Conservation (phyloP, 257 asterid genomes). For the Osmanthus fragrans region DNA sequence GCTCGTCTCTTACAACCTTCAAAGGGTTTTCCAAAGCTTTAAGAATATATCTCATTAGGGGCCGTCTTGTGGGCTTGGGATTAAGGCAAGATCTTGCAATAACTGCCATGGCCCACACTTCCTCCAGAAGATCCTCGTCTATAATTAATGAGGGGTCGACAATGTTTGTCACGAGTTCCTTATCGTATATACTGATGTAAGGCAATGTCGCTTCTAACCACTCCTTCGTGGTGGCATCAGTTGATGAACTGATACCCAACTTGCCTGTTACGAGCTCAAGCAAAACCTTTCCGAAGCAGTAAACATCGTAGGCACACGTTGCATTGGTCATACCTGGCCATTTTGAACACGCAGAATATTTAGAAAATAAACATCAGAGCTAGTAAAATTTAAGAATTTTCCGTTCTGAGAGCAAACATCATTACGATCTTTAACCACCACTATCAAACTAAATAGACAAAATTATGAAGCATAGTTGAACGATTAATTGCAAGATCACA, state of each 20-base stretch:
- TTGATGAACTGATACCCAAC: slow-evolving; percentile 48
- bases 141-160: slow-evolving; percentile 50
- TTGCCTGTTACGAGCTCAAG: slow-evolving; percentile 67
- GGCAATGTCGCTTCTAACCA: slow-evolving; percentile 43
- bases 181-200: slow-evolving; percentile 44
- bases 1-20: slow-evolving; percentile 58
- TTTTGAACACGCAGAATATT: slow-evolving; percentile 1
- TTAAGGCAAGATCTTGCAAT: slow-evolving; percentile 67
- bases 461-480: not conserved
- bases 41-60: slow-evolving; percentile 52
- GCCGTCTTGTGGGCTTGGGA: slow-evolving; percentile 52
- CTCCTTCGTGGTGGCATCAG: slow-evolving; percentile 39
- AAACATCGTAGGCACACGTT: slow-evolving; percentile 58
- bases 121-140: slow-evolving; percentile 55
- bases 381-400: too few relatives aligned
- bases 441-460: not conserved
- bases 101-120: slow-evolving; percentile 62
- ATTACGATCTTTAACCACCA: not conserved
- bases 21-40: slow-evolving; percentile 62
- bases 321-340: slow-evolving; percentile 59
- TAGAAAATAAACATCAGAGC: not conserved
- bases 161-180: slow-evolving; percentile 49
- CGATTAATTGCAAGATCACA: not conserved
- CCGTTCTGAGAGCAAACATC: not conserved
- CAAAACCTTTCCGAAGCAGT: slow-evolving; percentile 62